These are phyloP conservation scores for Lodderomyces metapsilosis DNA, from an alignment of 1,139 yeast genomes.

Conservation along the genomic window DNA sequence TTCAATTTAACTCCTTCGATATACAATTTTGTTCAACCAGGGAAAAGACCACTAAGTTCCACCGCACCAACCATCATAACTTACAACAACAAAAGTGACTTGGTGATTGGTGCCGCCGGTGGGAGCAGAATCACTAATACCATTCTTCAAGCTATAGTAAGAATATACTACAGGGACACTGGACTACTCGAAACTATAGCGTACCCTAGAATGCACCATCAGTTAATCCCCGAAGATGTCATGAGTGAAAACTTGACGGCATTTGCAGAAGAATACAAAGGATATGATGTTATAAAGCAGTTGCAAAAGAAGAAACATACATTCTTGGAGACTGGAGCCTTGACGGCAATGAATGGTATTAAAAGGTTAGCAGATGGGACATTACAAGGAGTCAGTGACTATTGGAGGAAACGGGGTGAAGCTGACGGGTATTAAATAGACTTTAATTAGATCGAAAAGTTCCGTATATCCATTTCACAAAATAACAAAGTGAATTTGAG, in stretches of 20 bases:
- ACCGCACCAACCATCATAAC: conserved; percentile 73
- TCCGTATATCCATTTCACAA: too few relatives aligned
- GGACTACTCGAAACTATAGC: conserved; percentile 69
- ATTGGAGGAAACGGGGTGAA: conserved; percentile 44
- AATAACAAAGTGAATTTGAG: too few relatives aligned
- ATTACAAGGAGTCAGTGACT: conserved; percentile 44
- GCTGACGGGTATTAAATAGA: conserved; percentile 37
- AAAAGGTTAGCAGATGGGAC: conserved; percentile 17
- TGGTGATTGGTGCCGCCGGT: conserved; percentile 90
- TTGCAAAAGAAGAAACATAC: conserved; percentile 28
- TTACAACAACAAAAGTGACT: conserved; percentile 48
- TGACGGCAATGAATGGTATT: conserved; percentile 46
- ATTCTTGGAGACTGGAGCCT: conserved; percentile 33
- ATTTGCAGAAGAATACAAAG: conserved; percentile 25
- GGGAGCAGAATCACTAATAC: conserved; percentile 90
- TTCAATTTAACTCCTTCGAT: conserved; percentile 80
- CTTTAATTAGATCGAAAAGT: too few relatives aligned
- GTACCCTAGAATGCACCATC: conserved; percentile 85
- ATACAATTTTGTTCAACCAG: conserved; percentile 73
- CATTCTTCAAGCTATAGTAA: conserved; percentile 72
- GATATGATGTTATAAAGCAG: conserved; percentile 11
- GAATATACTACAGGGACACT: conserved; percentile 57
- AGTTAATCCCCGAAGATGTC: conserved; percentile 70
- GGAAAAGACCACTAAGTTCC: conserved; percentile 81
- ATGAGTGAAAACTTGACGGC: conserved; percentile 54